Percentiles rank a stretch among this genome's conserved stretches.
Evolutionary conservation across 257 asterid species (phyloP).

Genomic region (Solanum infundibuliforme): DNA sequence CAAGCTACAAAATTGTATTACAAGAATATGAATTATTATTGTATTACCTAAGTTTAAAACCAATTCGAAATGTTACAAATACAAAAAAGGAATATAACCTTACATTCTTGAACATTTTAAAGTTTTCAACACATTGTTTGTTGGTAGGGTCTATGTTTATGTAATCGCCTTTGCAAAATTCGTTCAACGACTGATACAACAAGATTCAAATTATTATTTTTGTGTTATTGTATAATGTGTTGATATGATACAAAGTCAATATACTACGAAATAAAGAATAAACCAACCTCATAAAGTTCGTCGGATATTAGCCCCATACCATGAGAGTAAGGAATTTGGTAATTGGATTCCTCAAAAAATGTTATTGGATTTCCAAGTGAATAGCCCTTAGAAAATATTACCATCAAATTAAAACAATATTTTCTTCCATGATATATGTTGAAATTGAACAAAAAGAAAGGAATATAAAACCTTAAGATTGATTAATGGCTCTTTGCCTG

Average conservation of each 20-base stretch:
- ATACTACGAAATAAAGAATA: neutral
- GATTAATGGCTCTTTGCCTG: slow-evolving; percentile 16
- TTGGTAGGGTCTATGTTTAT: neutral
- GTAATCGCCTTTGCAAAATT: neutral
- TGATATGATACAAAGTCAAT: neutral
- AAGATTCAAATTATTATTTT: neutral
- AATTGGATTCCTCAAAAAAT: neutral
- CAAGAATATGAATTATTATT: neutral
- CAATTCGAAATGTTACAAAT: neutral
- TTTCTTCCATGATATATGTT: neutral
- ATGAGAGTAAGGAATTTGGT: slow-evolving; percentile 12
- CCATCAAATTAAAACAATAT: neutral
- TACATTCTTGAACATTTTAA: neutral
- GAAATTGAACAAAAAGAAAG: neutral
- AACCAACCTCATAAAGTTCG: slow-evolving; percentile 18
- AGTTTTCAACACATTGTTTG: neutral
- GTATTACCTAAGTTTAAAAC: too few relatives aligned
- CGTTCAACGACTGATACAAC: neutral
- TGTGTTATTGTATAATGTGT: neutral
- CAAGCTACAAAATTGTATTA: neutral
- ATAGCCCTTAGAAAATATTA: slow-evolving; percentile 19
- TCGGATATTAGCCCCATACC: slow-evolving; percentile 25
- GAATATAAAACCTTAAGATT: slow-evolving; percentile 17
- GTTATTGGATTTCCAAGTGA: slow-evolving; percentile 21
- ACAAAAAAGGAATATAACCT: neutral